phyloP scores from a whole-genome alignment of 306 rosid species.

The Echinosophora koreensis region DNA sequence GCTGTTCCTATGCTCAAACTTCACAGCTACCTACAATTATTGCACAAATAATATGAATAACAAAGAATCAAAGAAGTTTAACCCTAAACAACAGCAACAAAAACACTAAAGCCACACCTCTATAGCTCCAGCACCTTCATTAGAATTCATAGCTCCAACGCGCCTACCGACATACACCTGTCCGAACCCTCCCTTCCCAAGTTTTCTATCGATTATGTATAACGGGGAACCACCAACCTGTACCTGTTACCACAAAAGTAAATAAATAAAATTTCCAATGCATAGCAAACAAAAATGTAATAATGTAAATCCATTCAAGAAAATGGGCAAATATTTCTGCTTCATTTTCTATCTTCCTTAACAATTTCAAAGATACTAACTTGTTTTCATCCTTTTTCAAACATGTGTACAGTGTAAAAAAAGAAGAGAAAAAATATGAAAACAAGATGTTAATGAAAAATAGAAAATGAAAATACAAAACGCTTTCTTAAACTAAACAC shows the following conservation, averaged over 20 bases:
- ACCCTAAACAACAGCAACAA: slow-evolving; percentile 41
- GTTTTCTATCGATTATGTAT: slow-evolving; percentile 67
- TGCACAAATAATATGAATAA: slow-evolving; percentile 5
- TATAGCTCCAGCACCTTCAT: slow-evolving; percentile 67
- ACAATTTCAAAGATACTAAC: too few relatives aligned
- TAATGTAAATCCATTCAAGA: neutral
- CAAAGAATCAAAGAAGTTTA: neutral
- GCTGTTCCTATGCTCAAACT: slow-evolving; percentile 78
- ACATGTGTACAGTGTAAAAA: too few relatives aligned
- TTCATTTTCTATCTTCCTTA: too few relatives aligned
- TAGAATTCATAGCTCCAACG: slow-evolving; percentile 51
- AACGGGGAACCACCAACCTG: slow-evolving; percentile 78
- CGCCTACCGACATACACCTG: slow-evolving; percentile 85
- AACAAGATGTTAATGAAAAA: too few relatives aligned
- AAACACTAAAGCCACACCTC: slow-evolving; percentile 65
- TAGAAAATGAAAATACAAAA: neutral
- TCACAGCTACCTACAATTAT: slow-evolving; percentile 69
- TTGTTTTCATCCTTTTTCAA: too few relatives aligned
- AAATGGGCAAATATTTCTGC: too few relatives aligned
- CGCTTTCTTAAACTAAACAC: neutral
- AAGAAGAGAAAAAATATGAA: neutral
- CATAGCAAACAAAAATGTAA: neutral
- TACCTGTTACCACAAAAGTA: slow-evolving; percentile 55
- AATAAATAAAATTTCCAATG: neutral
- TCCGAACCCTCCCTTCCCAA: slow-evolving; percentile 88